Conservation (phyloP, 2,329 filamentous ascomycete species). For the Beauveria sp. region DNA sequence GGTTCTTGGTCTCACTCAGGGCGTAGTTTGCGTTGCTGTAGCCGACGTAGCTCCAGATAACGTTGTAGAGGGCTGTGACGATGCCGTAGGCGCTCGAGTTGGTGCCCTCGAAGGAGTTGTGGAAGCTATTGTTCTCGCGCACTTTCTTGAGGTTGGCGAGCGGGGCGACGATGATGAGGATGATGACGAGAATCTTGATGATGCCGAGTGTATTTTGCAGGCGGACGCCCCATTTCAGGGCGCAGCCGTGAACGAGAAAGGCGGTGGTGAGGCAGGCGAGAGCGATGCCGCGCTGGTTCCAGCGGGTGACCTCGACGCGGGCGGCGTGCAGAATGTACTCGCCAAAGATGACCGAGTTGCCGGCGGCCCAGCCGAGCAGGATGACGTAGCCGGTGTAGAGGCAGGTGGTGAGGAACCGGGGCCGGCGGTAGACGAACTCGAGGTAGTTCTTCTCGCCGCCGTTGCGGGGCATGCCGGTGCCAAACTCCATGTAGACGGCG, state of each 20-base stretch:
- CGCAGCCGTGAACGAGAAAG: conserved; percentile 57
- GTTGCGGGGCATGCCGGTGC: conserved; percentile 56
- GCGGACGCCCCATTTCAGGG: conserved; percentile 58
- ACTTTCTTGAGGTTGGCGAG: conserved; percentile 54
- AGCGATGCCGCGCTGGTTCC: conserved; percentile 61
- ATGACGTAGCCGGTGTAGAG: conserved; percentile 56
- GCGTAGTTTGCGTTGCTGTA: conserved; percentile 64
- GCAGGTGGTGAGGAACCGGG: conserved; percentile 52
- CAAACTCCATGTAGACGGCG: conserved; percentile 59
- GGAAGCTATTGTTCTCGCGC: conserved; percentile 53
- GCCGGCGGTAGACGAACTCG: conserved; percentile 54
- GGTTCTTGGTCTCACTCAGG: conserved; percentile 58
- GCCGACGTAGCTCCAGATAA: conserved; percentile 63
- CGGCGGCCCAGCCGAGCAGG: conserved; percentile 57
- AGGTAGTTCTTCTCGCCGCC: conserved; percentile 63
- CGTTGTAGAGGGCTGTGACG: conserved; percentile 64
- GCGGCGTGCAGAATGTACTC: conserved; percentile 63
- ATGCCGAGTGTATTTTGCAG: conserved; percentile 59
- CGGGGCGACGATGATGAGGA: conserved; percentile 58
- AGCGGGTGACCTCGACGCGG: conserved; percentile 51
- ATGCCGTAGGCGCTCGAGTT: conserved; percentile 59
- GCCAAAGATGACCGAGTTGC: conserved; percentile 62
- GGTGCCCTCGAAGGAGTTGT: conserved; percentile 57
- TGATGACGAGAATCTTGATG: conserved; percentile 58
- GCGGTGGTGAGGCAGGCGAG: conserved; percentile 59